Evolutionary conservation across 306 rosid genomes (phyloP).

Genomic region (Inga leiocalycina): DNA sequence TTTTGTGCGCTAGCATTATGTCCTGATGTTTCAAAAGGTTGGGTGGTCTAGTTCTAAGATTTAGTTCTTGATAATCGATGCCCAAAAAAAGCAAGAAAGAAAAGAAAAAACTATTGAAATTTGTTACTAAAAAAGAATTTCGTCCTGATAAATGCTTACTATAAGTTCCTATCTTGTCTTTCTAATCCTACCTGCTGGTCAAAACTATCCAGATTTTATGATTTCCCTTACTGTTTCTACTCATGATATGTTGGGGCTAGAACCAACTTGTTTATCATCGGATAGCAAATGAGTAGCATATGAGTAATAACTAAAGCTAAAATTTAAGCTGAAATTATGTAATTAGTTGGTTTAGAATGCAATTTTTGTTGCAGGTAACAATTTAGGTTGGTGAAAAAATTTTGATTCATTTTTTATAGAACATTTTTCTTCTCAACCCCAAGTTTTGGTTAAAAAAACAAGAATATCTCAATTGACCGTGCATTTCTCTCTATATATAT

Average conservation of each 20-base stretch:
- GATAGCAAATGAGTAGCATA: neutral
- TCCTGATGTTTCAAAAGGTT: neutral
- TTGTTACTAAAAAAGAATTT: neutral
- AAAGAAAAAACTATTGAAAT: neutral
- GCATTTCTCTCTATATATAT: too few species aligned
- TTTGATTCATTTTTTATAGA: slow-evolving; percentile 11
- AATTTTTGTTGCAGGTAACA: slow-evolving; percentile 13
- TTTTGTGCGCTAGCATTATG: slow-evolving; percentile 21
- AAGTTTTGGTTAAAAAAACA: too few species aligned
- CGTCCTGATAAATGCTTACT: neutral
- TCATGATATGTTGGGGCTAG: neutral
- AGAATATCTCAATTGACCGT: too few species aligned
- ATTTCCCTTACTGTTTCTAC: slow-evolving; percentile 6
- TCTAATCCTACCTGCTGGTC: neutral
- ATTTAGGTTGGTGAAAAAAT: slow-evolving; percentile 11
- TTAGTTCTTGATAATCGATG: neutral
- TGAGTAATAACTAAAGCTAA: neutral
- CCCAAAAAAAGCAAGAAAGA: neutral
- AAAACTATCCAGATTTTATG: neutral
- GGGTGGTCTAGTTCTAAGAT: neutral
- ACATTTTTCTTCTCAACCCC: neutral
- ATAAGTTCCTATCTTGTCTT: slow-evolving; percentile 11
- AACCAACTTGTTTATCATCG: slow-evolving; percentile 6
- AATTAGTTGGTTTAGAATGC: slow-evolving; percentile 12
- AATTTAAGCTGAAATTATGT: neutral